Percentiles rank a stretch among this genome's conserved stretches.
phyloP scores from a whole-genome alignment of 192 early-diverging fungal species.

The Fimicolochytrium jonesii region DNA sequence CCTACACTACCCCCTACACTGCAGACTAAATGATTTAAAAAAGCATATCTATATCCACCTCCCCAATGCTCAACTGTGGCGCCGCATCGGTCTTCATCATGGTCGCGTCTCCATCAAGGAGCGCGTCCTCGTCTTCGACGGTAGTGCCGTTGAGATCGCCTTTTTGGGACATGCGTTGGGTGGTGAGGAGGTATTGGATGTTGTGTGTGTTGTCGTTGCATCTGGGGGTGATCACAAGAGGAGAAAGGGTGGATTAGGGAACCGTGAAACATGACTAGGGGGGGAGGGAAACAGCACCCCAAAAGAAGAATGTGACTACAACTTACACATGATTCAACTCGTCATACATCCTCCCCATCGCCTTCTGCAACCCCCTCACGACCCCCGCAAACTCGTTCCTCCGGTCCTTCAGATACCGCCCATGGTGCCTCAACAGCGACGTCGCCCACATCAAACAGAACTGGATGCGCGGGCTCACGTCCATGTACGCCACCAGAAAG shows the following conservation, averaged over 20 bases:
- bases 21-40: too few species aligned
- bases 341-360: conserved; percentile 38
- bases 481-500: conserved; percentile 77
- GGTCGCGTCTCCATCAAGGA: too few species aligned
- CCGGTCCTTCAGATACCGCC: conserved; percentile 43
- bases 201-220: conserved; percentile 76
- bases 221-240: conserved; percentile 36
- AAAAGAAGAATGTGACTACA: neutral
- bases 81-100: too few species aligned
- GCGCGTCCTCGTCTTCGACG: too few species aligned
- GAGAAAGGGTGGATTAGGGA: neutral
- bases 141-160: too few species aligned
- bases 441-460: conserved; percentile 84
- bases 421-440: conserved; percentile 71
- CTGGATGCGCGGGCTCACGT: conserved; percentile 78
- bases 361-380: conserved; percentile 75
- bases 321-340: conserved; percentile 54
- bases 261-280: neutral
- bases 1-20: too few species aligned
- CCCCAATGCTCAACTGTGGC: too few species aligned
- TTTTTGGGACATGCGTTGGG: too few species aligned
- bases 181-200: conserved; percentile 52
- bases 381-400: conserved; percentile 38
- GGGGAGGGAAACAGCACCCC: neutral
- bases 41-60: too few species aligned